These are phyloP conservation scores for Sphaerobolus stellatus DNA, from an alignment of 1,284 basidiomycete genomes.

Conservation along the genomic window DNA sequence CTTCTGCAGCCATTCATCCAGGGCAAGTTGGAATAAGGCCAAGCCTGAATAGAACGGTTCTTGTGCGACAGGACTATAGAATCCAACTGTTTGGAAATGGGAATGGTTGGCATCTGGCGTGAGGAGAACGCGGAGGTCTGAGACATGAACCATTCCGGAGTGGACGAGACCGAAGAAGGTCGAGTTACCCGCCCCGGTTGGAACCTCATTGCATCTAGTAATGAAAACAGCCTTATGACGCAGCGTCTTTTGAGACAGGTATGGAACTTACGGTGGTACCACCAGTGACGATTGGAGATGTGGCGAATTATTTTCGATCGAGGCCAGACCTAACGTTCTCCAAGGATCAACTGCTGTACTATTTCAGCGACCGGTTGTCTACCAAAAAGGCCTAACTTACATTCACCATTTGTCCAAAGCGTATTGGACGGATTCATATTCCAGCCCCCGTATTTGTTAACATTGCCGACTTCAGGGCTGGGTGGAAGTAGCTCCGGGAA, in stretches of 20 bases:
- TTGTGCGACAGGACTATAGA: slow-evolving; percentile 47
- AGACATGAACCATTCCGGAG: slow-evolving; percentile 47
- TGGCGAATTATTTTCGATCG: slow-evolving; percentile 47
- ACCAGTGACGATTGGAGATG: slow-evolving; percentile 38
- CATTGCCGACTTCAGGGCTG: slow-evolving; percentile 41
- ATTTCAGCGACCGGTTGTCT: background rate
- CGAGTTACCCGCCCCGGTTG: slow-evolving; percentile 20
- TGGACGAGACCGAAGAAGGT: slow-evolving; percentile 50
- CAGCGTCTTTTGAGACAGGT: background rate
- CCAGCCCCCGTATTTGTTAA: slow-evolving; percentile 53
- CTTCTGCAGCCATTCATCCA: slow-evolving; percentile 47
- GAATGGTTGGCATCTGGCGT: slow-evolving; percentile 47
- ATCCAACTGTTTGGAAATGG: slow-evolving; percentile 49
- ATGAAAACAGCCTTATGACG: background rate
- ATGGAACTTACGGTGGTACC: slow-evolving; percentile 37
- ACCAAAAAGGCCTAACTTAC: slow-evolving; percentile 25
- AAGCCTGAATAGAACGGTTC: slow-evolving; percentile 48
- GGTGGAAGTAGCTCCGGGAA: slow-evolving; percentile 33
- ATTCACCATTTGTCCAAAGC: slow-evolving; percentile 52
- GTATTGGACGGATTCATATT: slow-evolving; percentile 49
- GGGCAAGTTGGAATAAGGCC: slow-evolving; percentile 44
- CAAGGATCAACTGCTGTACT: slow-evolving; percentile 46
- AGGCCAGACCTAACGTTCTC: slow-evolving; percentile 52
- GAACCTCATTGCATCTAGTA: slow-evolving; percentile 40
- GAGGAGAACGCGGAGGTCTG: slow-evolving; percentile 48